These are phyloP conservation scores for Wickerhamiella cacticola DNA, from an alignment of 805 yeast species.

Conservation along the genomic window DNA sequence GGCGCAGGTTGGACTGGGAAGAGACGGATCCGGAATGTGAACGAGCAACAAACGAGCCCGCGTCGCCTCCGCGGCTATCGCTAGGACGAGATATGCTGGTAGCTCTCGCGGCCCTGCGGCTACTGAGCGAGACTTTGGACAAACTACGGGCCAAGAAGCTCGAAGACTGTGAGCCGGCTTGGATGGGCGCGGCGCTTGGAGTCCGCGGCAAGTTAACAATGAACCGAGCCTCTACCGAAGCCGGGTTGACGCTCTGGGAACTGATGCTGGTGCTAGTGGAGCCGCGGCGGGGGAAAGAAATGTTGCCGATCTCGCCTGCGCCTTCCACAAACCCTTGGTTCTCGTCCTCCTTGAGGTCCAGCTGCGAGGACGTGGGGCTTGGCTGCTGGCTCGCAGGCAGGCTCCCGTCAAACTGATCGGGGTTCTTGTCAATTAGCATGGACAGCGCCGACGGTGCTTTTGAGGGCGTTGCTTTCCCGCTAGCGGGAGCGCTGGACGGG, in stretches of 20 bases:
- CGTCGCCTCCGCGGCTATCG: not conserved
- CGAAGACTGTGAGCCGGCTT: not conserved
- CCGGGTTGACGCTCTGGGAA: slow-evolving; percentile 17
- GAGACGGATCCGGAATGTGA: not conserved
- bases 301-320: slow-evolving; percentile 25
- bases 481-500: not conserved
- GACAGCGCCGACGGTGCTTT: slow-evolving; percentile 11
- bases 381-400: slow-evolving; percentile 1
- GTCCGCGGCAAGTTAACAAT: slow-evolving; percentile 69
- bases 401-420: slow-evolving; percentile 6
- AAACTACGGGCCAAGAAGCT: slow-evolving; percentile 14
- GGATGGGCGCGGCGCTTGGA: slow-evolving; percentile 16
- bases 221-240: slow-evolving; percentile 62
- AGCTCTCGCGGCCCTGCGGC: slow-evolving; percentile 15
- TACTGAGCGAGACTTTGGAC: slow-evolving; percentile 18
- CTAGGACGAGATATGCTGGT: not conserved
- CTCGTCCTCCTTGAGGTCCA: slow-evolving; percentile 9
- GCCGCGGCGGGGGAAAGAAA: slow-evolving; percentile 24
- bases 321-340: slow-evolving; percentile 23
- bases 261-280: slow-evolving; percentile 15
- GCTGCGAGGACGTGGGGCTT: not conserved
- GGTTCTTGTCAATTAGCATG: slow-evolving; percentile 12
- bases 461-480: slow-evolving; percentile 1
- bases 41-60: not conserved
- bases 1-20: not conserved